These are phyloP conservation scores for Schizochytrium sp. DNA, from an alignment of 108 stramenopile genomes.

Conservation along the genomic window DNA sequence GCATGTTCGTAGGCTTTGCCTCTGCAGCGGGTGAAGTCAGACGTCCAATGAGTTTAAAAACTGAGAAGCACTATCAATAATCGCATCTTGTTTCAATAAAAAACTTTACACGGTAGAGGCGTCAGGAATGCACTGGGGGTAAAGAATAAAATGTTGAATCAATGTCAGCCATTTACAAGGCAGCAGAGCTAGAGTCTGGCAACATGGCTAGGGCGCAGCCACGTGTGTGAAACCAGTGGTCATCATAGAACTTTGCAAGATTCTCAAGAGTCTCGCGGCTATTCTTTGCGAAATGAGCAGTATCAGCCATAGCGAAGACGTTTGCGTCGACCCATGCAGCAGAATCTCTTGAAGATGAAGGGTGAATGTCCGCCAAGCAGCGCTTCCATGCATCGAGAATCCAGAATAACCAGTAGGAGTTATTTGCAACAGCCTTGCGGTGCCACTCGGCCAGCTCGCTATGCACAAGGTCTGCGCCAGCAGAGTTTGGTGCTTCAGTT, in stretches of 20 bases:
- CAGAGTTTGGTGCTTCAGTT: neutral
- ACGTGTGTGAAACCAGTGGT: constrained; percentile 19
- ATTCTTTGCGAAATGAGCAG: neutral
- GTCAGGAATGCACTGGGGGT: no score
- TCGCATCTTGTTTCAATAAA: no score
- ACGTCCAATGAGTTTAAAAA: no score
- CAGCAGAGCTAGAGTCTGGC: neutral
- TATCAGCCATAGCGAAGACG: neutral
- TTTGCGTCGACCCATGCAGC: neutral
- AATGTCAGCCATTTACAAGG: neutral
- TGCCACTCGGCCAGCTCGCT: constrained; percentile 40
- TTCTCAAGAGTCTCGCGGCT: neutral
- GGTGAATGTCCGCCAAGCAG: constrained; percentile 17
- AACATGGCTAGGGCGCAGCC: constrained; percentile 14
- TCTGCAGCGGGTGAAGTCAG: no score
- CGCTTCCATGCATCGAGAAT: constrained; percentile 52
- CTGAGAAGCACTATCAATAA: no score
- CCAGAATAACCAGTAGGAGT: constrained; percentile 58
- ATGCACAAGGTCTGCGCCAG: neutral
- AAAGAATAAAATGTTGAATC: no score
- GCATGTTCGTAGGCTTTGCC: no score
- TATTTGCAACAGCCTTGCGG: constrained; percentile 17
- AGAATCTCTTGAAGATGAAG: neutral
- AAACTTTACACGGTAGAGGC: no score
- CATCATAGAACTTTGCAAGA: neutral